Base-by-base conservation (phyloP, 2,329 filamentous ascomycete genomes). In the Didymella sp. region DNA sequence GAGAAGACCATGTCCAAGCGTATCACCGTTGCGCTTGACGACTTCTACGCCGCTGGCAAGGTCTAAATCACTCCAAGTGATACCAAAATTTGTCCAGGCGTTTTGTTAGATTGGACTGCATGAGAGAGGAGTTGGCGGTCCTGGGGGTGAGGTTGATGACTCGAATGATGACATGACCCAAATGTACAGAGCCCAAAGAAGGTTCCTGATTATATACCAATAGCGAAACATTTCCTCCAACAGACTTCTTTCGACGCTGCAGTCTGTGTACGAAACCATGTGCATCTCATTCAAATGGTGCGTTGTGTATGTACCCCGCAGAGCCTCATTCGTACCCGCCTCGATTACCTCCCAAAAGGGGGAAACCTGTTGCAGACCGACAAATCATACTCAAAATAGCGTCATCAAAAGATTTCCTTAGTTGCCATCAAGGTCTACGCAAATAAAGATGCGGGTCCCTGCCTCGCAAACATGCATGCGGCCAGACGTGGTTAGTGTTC, bases 1-100 rank as follows among this genome's bases (percentile, higher is more conserved):
- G 95, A 99, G 87, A 96, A 97, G 88, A 92, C 89, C 75, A 99
- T 98, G 95, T 63, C 64, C 19, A 59, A 70, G 72, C 91, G 95
- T 80, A 87, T 97, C 66, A 76, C 86, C 69, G 87, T 88, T 77
- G 94, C 90, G 59, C 88, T 99, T 63, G 83, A 89, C 73, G 94
- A 98, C 84, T 99, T 99, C 86, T 93, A 95, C 84, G 86, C 91
- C 71, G 85, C 89, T 72, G 85, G 85, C 73, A 85, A 92, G 81
- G 80, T 94, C 79, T 96, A 90, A 61, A 62, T 50, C 25, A 33
- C 9, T 9, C 9, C 21, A 28, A 25, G 30, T 27, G 45, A 47
- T 31, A 53, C 37, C 37, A 25, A 25, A n/a, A 33, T 44, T 51
- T 58, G 27, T 52, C 41, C 33, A 45, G 67, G 67, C 59, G 63